Base-by-base conservation (phyloP, 2,329 filamentous ascomycete genomes). In the Aureobasidium sp. region DNA sequence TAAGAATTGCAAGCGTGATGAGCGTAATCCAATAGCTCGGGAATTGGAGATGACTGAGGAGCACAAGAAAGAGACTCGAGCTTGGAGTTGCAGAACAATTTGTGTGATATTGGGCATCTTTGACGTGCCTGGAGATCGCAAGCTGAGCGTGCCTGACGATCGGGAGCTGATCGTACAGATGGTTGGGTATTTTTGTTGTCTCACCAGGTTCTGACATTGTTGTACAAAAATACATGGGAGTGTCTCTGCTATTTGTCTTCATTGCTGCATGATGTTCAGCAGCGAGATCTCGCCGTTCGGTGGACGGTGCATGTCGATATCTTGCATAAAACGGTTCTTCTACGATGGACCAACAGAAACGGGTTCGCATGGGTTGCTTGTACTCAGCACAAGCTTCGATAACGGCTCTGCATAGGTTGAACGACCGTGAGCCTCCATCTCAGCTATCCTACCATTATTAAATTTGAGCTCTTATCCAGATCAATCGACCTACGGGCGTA, bases 251-350 rank as follows among this genome's bases (percentile, higher is more conserved):
- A 24, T 9, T 20, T 37, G 34, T 15, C 20, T 24, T 51, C 4
- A 36, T 15, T 34, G 27, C 24, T 44, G 39, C 39, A 55, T 55
- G 53, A 57, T 32, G 53, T 57, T 32, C 27, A 44, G 27, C 41
- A 44, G 27, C 26, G 15, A 46, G 10, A 26, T 46, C 41, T 57
- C 20, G 39, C 26, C 29, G n/a, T 57, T 57, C 15, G n/a, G 34
- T 12, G 1, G 29, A 57, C 34, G 15, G 20, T 4, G 26, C 27
- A 39, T 53, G 5, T 36, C 34, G 17, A 2, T 4, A 57, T 46
- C 39, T 46, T 57, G 53, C 39, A 57, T 57, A 57, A 57, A 57
- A 57, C 53, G 53, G 39, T 57, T 9, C 53, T 46, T 57, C 53
- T 46, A 34, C 53, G 39, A 57, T 57, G 39, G 36, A 20, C 24